Evolutionary conservation across 352 stramenopile species (phyloP).

Genomic region (Phytophthora pluvialis): DNA sequence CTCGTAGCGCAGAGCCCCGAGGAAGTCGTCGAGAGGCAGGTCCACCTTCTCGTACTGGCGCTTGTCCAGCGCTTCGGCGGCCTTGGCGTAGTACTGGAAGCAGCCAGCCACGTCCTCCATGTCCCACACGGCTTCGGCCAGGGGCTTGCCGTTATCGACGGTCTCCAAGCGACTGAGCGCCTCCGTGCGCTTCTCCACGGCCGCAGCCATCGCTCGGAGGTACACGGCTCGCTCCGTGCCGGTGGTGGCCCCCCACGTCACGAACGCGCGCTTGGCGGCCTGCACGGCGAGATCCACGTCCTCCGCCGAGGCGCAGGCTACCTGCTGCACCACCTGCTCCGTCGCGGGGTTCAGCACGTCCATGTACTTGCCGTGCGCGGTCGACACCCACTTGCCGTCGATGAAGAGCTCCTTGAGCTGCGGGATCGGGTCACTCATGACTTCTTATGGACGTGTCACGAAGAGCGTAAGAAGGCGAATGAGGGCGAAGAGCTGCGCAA

Average conservation of each 20-base stretch:
- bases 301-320: constrained; percentile 47
- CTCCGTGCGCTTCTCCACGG: constrained; percentile 28
- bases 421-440: constrained; percentile 41
- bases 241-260: constrained; percentile 51
- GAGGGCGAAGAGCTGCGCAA: no score
- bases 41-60: constrained; percentile 59
- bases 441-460: background rate
- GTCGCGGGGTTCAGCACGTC: constrained; percentile 67
- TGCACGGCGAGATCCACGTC: constrained; percentile 62
- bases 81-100: constrained; percentile 39
- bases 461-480: background rate
- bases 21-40: constrained; percentile 54
- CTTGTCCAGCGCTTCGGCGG: constrained; percentile 38
- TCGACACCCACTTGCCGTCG: constrained; percentile 58
- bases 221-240: constrained; percentile 45
- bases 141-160: constrained; percentile 68
- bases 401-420: constrained; percentile 68
- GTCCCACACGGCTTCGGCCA: constrained; percentile 69
- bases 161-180: constrained; percentile 64
- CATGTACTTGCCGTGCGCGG: constrained; percentile 49
- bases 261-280: constrained; percentile 53
- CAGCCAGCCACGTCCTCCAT: constrained; percentile 72
- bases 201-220: constrained; percentile 20
- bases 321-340: constrained; percentile 59
- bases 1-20: constrained; percentile 58